Evolutionary conservation across 352 stramenopile genomes (phyloP), one percentile per base, ranked within the genome.

Genomic region (Phytophthora macrochlamydospora): DNA sequence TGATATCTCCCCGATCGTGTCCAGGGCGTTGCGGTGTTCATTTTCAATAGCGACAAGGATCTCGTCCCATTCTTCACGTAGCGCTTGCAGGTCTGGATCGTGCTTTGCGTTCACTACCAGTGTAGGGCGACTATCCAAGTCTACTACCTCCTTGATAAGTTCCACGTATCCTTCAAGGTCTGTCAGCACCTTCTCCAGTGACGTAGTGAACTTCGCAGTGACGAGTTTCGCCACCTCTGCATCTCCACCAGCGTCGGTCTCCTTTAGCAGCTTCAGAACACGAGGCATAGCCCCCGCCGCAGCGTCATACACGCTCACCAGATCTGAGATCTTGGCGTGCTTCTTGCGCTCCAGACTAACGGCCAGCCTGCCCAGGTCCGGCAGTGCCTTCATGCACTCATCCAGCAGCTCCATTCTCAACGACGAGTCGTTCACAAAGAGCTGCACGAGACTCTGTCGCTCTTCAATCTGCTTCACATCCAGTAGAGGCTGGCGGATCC

Each of bases 401-500:
- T 97, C 87, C 33, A 97, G 67, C 13, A 98, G 69, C 63, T 95
- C 87, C 73, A 97, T 94, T 30, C 91, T 88, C 28, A 96, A 62
- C 0, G 83, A 89, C 11, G 83, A 71, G 12, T 98, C 84, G 45
- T 98, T 81, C 13, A 99, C 85, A 69, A 99, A 97, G 28, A 90
- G 71, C 43, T 92, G 84, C 5, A 99, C 96, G 11, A 97, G 67
- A 58, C 97, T 86, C 62, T 99, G 95, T 32, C 97, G 88, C 30
- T 71, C 71, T 24, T 84, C 59, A 63, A 99, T 98, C 14, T 82
- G 65, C 7, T 75, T 62, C 1, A 96, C 68, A 60, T 99, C 79
- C 0, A 98, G 69, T 24, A 99, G 82, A 24, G 98, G 98, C 76
- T 99, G 97, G 48, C 96, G 83, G 51, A 99, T 92, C 98, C 98